These are phyloP conservation scores for Litsea cubeba DNA, from an alignment of 164 flowering plant genomes.

Conservation along the genomic window DNA sequence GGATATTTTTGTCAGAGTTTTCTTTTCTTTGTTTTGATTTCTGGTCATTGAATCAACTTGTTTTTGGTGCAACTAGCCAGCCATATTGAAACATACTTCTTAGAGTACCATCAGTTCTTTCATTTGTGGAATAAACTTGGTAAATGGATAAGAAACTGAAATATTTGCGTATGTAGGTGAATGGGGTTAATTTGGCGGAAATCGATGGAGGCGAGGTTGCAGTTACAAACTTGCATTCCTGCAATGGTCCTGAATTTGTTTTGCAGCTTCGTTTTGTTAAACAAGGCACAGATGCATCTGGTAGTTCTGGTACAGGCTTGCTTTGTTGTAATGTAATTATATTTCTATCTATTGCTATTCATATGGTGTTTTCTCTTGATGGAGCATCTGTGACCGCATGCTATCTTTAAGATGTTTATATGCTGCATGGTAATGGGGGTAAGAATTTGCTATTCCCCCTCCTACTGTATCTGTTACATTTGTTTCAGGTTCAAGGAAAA, in stretches of 20 bases:
- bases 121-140: neutral
- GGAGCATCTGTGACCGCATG: neutral
- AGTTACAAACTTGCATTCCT: slow-evolving; percentile 63
- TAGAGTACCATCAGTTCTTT: neutral
- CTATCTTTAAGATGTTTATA: neutral
- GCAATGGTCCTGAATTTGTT: slow-evolving; percentile 70
- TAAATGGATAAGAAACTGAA: neutral
- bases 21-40: too few species aligned
- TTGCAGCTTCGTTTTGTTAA: slow-evolving; percentile 43
- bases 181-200: slow-evolving; percentile 59
- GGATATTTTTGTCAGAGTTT: too few species aligned
- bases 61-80: too few species aligned
- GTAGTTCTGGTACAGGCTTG: slow-evolving; percentile 20
- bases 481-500: slow-evolving; percentile 29
- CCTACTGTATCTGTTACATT: neutral
- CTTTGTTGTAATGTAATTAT: neutral
- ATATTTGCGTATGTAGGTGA: slow-evolving; percentile 38
- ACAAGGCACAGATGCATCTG: slow-evolving; percentile 10
- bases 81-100: too few species aligned
- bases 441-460: neutral
- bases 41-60: too few species aligned
- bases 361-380: neutral
- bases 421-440: neutral
- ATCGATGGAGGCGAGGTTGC: slow-evolving; percentile 72
- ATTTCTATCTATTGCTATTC: neutral